These are phyloP conservation scores for Pigoraptor vietnamica DNA, from an alignment of 78 protist genomes.

Conservation along the genomic window DNA sequence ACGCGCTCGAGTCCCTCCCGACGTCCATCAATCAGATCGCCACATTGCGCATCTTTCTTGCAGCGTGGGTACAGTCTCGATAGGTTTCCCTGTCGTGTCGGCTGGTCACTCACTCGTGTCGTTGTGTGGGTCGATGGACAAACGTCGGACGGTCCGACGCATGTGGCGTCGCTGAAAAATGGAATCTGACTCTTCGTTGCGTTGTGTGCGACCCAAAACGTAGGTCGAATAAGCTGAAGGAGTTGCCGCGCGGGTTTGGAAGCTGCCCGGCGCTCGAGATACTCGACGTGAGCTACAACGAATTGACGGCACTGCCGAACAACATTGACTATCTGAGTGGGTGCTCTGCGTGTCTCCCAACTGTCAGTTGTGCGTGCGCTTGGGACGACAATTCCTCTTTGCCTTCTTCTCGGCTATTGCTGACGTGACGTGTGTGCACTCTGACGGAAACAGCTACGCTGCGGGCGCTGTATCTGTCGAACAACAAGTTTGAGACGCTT, in stretches of 20 bases:
- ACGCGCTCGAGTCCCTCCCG: too few species aligned
- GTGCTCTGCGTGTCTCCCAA: neutral
- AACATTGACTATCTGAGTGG: neutral
- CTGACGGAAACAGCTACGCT: neutral
- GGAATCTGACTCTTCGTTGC: too few species aligned
- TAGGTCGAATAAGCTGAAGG: neutral
- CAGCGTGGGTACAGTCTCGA: too few species aligned
- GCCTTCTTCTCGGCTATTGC: neutral
- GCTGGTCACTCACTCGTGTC: too few species aligned
- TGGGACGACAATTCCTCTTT: neutral
- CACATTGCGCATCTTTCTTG: too few species aligned
- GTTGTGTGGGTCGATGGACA: too few species aligned
- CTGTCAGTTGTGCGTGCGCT: neutral
- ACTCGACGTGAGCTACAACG: neutral
- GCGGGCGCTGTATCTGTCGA: neutral
- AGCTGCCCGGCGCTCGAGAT: neutral
- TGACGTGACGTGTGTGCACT: neutral
- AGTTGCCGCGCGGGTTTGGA: neutral
- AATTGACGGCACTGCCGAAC: neutral
- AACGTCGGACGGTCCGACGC: too few species aligned
- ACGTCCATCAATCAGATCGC: too few species aligned
- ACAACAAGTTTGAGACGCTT: neutral
- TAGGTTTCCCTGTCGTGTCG: too few species aligned
- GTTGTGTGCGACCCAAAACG: too few species aligned
- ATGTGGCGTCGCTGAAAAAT: too few species aligned